Conservation (phyloP, 805 yeast genomes). For the Metschnikowia koreensis region DNA sequence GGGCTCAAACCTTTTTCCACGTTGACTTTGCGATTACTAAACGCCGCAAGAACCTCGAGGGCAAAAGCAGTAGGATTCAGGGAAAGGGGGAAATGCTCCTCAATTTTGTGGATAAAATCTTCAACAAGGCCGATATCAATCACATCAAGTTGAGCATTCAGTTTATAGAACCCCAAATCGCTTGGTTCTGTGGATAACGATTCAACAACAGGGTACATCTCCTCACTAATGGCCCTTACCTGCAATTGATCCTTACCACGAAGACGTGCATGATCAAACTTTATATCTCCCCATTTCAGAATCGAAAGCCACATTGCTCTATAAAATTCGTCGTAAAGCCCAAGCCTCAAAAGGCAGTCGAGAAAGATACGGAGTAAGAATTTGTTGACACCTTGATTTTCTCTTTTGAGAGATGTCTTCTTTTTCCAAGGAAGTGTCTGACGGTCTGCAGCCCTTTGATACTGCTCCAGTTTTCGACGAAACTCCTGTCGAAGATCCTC, state of each 20-base stretch:
- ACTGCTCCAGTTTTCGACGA: slow-evolving; percentile 20
- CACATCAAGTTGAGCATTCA: slow-evolving; percentile 5
- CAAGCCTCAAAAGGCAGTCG: slow-evolving; percentile 32
- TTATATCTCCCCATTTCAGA: slow-evolving; percentile 33
- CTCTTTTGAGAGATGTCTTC: slow-evolving; percentile 9
- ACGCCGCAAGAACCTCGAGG: slow-evolving; percentile 27
- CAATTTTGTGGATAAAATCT: slow-evolving; percentile 33
- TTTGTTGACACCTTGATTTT: slow-evolving; percentile 26
- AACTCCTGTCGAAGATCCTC: slow-evolving; percentile 19
- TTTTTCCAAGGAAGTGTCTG: neutral
- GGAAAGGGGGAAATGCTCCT: slow-evolving; percentile 22
- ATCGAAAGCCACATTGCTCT: slow-evolving; percentile 33
- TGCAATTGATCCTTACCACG: neutral
- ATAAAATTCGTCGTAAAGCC: slow-evolving; percentile 30
- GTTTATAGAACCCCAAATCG: neutral
- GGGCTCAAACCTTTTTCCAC: slow-evolving; percentile 18
- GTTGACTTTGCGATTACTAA: slow-evolving; percentile 19
- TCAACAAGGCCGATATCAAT: slow-evolving; percentile 35
- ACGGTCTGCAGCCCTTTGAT: slow-evolving; percentile 1
- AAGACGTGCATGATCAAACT: slow-evolving; percentile 8
- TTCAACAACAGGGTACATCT: slow-evolving; percentile 5
- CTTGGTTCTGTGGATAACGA: neutral
- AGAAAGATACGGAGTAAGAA: slow-evolving; percentile 30
- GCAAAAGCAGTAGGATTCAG: slow-evolving; percentile 22
- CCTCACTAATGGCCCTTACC: slow-evolving; percentile 2